phyloP scores from a whole-genome alignment of 2,329 filamentous ascomycete genomes.

The Exophiala sp. region DNA sequence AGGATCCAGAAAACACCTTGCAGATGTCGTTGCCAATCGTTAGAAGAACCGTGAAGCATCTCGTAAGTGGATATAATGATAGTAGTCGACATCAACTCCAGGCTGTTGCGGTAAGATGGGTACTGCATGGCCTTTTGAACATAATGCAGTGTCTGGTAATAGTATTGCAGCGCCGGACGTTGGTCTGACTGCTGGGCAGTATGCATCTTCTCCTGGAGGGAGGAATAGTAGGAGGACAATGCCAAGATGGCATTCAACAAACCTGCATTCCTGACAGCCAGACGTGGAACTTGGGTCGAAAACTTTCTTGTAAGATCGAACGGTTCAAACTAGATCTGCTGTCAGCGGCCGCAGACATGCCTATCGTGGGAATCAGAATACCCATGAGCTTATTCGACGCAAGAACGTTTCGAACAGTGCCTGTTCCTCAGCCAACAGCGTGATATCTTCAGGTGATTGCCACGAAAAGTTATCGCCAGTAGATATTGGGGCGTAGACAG shows the following conservation, averaged over 20 bases:
- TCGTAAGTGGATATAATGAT: constrained; percentile 59
- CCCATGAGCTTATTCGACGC: constrained; percentile 1
- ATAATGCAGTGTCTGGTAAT: constrained; percentile 62
- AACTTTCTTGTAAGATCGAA: constrained; percentile 43
- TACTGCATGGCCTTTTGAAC: constrained; percentile 59
- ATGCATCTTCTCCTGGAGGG: constrained; percentile 30
- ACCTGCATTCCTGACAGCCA: constrained; percentile 52
- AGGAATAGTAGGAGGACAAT: constrained; percentile 52
- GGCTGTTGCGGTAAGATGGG: constrained; percentile 55
- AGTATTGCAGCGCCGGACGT: constrained; percentile 31
- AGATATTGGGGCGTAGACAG: not conserved
- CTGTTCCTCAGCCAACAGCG: not conserved
- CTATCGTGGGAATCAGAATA: not conserved
- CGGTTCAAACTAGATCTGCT: constrained; percentile 34
- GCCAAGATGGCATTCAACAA: constrained; percentile 58
- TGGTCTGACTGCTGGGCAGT: not conserved
- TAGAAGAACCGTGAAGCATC: constrained; percentile 50
- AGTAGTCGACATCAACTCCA: constrained; percentile 58
- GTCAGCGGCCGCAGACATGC: not conserved
- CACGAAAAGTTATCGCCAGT: not conserved
- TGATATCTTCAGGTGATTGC: not conserved
- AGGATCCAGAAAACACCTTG: constrained; percentile 66
- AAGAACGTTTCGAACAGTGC: not conserved
- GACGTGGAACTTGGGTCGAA: constrained; percentile 36
- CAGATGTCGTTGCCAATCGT: constrained; percentile 59